These are phyloP conservation scores for Cercospora beticola DNA, from an alignment of 2,329 filamentous ascomycete species.

Conservation along the genomic window DNA sequence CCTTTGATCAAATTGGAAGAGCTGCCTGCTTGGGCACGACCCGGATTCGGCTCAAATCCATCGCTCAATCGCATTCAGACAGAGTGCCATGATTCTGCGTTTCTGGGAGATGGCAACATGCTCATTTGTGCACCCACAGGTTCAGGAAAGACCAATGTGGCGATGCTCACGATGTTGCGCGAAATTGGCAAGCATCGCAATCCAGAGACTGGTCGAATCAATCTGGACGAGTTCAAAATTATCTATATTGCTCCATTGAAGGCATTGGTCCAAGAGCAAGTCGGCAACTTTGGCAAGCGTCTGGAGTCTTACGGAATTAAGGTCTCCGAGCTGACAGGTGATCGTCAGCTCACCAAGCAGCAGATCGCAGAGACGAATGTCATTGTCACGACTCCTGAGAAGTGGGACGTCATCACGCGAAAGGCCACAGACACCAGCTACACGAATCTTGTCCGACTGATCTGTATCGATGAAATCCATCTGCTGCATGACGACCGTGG, in stretches of 20 bases:
- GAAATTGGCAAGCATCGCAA: slow-evolving; percentile 96
- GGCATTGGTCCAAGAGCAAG: slow-evolving; percentile 93
- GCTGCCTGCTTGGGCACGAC: slow-evolving; percentile 87
- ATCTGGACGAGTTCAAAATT: slow-evolving; percentile 96
- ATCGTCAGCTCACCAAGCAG: slow-evolving; percentile 96
- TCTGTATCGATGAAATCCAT: slow-evolving; percentile 98
- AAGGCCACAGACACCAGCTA: slow-evolving; percentile 97
- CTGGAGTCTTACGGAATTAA: slow-evolving; percentile 87
- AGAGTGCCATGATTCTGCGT: slow-evolving; percentile 86
- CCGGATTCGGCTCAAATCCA: slow-evolving; percentile 81
- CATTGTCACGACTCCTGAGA: slow-evolving; percentile 97
- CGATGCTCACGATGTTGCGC: slow-evolving; percentile 92
- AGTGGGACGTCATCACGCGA: slow-evolving; percentile 98
- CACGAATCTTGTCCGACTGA: slow-evolving; percentile 90
- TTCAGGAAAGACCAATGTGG: slow-evolving; percentile 97
- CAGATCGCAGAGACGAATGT: slow-evolving; percentile 97
- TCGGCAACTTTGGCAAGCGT: slow-evolving; percentile 92
- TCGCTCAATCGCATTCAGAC: slow-evolving; percentile 95
- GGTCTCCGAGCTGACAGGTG: slow-evolving; percentile 94
- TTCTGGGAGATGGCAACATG: slow-evolving; percentile 94
- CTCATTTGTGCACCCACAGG: slow-evolving; percentile 95
- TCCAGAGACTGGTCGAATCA: slow-evolving; percentile 84
- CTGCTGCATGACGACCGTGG: slow-evolving; percentile 95
- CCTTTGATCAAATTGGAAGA: slow-evolving; percentile 79
- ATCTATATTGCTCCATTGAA: slow-evolving; percentile 96